These are phyloP conservation scores for Aspergillus fijiensis DNA, from an alignment of 2,329 filamentous ascomycete species.

Conservation along the genomic window DNA sequence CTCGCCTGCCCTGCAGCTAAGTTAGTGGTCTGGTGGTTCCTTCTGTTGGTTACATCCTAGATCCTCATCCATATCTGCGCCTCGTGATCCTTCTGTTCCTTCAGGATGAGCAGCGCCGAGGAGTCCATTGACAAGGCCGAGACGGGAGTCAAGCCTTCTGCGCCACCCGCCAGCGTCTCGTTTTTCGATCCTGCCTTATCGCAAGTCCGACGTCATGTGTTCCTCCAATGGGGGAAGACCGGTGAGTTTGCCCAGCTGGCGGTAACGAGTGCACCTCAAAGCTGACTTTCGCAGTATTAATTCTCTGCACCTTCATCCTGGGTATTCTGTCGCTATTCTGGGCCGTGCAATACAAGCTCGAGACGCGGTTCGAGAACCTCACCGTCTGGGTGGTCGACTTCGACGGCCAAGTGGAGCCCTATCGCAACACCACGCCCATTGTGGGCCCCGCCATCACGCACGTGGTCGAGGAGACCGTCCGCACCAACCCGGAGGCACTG, in stretches of 20 bases:
- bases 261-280: background rate
- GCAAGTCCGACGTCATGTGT: constrained; percentile 21
- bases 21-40: background rate
- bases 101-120: constrained; percentile 9
- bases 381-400: constrained; percentile 63
- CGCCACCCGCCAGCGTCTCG: constrained; percentile 22
- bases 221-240: constrained; percentile 26
- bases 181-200: constrained; percentile 31
- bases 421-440: constrained; percentile 48
- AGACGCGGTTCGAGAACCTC: constrained; percentile 51
- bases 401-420: constrained; percentile 57
- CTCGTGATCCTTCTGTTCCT: background rate
- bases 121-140: constrained; percentile 6
- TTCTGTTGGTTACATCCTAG: background rate
- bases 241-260: constrained; percentile 13
- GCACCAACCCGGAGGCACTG: constrained; percentile 43
- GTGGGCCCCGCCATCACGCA: constrained; percentile 57
- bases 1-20: background rate
- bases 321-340: constrained; percentile 61
- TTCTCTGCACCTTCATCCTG: constrained; percentile 58
- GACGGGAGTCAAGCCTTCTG: constrained; percentile 9
- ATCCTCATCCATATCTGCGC: background rate
- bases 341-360: constrained; percentile 55
- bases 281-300: constrained; percentile 21
- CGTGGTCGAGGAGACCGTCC: constrained; percentile 46